These are phyloP conservation scores for Davidsoniella neocaledoniae DNA, from an alignment of 2,329 filamentous ascomycete genomes.

Conservation along the genomic window DNA sequence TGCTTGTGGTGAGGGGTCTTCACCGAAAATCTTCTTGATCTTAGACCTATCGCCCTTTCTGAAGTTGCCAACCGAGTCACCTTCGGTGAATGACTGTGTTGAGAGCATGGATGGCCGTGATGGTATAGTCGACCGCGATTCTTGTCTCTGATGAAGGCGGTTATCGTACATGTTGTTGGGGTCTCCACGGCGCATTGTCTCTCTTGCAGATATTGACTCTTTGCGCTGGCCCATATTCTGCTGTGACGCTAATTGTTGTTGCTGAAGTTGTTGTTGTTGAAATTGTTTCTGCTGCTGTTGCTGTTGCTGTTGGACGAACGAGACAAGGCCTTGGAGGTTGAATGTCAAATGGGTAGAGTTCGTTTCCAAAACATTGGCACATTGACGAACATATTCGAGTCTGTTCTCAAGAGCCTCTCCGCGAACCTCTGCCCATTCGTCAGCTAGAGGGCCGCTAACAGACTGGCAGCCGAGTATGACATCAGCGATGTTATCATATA, in stretches of 20 bases:
- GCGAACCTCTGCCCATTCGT: conserved; percentile 90
- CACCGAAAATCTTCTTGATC: conserved; percentile 48
- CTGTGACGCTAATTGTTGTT: conserved; percentile 12
- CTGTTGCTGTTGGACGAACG: conserved; percentile 40
- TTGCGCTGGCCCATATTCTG: conserved; percentile 27
- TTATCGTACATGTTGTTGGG: conserved; percentile 38
- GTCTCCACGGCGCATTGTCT: conserved; percentile 19
- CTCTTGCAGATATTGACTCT: conserved; percentile 29
- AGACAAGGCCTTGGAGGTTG: conserved; percentile 71
- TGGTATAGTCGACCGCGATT: conserved; percentile 30
- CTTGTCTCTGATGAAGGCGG: conserved; percentile 36
- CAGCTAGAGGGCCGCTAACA: conserved; percentile 76
- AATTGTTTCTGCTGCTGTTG: neutral
- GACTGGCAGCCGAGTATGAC: conserved; percentile 75
- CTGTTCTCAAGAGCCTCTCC: conserved; percentile 80
- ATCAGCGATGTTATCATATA: conserved; percentile 88
- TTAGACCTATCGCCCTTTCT: conserved; percentile 47
- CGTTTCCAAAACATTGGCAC: conserved; percentile 65
- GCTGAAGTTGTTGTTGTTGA: conserved; percentile 17
- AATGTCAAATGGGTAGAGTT: conserved; percentile 78
- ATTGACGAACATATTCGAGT: conserved; percentile 60
- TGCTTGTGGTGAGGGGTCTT: conserved; percentile 38
- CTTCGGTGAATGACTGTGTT: conserved; percentile 50
- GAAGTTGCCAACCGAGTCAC: conserved; percentile 35
- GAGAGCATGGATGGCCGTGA: conserved; percentile 31